Conservation (phyloP, 805 yeast genomes). For the Citeromyces matritensis region DNA sequence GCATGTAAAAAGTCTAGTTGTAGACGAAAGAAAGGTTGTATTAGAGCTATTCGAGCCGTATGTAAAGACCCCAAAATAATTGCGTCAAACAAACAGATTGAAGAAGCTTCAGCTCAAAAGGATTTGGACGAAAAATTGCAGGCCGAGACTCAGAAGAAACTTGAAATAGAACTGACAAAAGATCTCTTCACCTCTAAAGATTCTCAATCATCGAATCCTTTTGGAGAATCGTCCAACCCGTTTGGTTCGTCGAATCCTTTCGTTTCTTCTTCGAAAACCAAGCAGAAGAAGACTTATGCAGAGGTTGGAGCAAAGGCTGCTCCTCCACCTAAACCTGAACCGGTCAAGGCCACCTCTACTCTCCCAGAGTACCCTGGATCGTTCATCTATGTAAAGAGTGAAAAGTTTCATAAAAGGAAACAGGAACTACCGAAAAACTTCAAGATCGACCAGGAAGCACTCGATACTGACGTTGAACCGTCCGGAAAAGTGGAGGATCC, state of each 20-base stretch:
- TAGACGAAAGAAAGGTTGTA: constrained; percentile 50
- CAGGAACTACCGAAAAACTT: constrained; percentile 21
- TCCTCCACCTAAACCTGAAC: constrained; percentile 17
- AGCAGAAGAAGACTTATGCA: constrained; percentile 1
- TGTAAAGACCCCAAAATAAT: constrained; percentile 39
- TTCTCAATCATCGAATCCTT: constrained; percentile 10
- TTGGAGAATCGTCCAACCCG: constrained; percentile 11
- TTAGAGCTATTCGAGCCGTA: constrained; percentile 69
- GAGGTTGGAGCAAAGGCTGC: constrained; percentile 2
- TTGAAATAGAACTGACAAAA: constrained; percentile 18
- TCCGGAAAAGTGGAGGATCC: constrained; percentile 15
- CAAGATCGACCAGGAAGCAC: constrained; percentile 33
- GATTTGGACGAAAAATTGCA: constrained; percentile 26
- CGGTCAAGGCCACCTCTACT: constrained; percentile 7
- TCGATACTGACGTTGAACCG: constrained; percentile 23
- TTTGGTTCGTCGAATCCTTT: constrained; percentile 24
- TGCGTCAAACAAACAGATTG: constrained; percentile 19
- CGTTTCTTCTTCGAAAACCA: constrained; percentile 7
- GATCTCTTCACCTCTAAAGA: constrained; percentile 10
- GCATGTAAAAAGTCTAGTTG: constrained; percentile 55
- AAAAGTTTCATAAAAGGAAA: constrained; percentile 38
- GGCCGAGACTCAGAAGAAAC: constrained; percentile 23
- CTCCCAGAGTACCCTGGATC: constrained; percentile 7
- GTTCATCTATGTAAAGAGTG: constrained; percentile 52
- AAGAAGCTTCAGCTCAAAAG: constrained; percentile 22